Base-by-base conservation (phyloP, 768 basidiomycete genomes). In the Leucocoprinus leucothites region DNA sequence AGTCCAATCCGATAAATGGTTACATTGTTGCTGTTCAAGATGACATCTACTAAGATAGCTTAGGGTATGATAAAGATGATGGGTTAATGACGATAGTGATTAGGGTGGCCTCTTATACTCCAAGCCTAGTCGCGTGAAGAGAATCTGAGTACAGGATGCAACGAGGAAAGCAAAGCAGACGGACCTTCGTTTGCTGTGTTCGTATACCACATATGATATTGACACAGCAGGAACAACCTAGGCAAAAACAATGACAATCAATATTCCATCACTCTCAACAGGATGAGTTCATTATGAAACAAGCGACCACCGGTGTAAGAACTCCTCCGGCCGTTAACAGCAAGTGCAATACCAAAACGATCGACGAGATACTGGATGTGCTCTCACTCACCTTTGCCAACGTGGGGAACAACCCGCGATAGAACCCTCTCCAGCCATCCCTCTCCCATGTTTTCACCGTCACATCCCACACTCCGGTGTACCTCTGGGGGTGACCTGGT, bases 191-290 rank as follows among this genome's bases (percentile, higher is more conserved):
- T 91, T 94, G 63, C 80, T 85, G 63, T 89, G 84, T 67, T 94
- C 91, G 70, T 94, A 94, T 59, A 97, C 95, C 38, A 97, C 85
- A 72, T 97, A 97, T 57, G 93, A 93, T 71, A 98, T 98, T 7
- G 94, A 96, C 41, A 98, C 96, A 3, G 94, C 88, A 48, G 96
- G 96, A 43, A 97, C 86, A 56, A 98, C 96, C 90, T 92, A 62
- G 31, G 48, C 44, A 22, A 57, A 26, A 22, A n/a, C n/a, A n/a
- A n/a, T 14, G 38, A 3, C 41, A 18, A 34, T 54, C 56, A 31
- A 60, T 16, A 41, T 34, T 46, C 16, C 14, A 25, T 42, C 11
- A 5, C 31, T 31, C 31, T 31, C 31, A 28, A 22, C 13, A 35
- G 34, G 36, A 42, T 48, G 42, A 42, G n/a, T 42, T 34, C 26